Conservation (phyloP, 495 filamentous ascomycete species). For the Sphaerosporella brunnea region DNA sequence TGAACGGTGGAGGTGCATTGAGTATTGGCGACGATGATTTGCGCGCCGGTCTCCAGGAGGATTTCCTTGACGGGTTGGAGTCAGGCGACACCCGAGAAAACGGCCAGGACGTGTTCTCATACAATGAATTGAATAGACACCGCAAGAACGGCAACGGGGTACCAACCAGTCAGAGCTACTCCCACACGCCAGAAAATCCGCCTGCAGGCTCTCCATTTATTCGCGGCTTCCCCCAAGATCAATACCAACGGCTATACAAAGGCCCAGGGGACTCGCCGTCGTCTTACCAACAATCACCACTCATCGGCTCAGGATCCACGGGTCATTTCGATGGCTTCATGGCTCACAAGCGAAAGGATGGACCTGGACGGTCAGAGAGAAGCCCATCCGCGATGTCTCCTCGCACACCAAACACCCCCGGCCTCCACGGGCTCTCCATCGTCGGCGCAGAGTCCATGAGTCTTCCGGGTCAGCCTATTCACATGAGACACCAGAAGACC, state of each 20-base stretch:
- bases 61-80: conserved; percentile 11
- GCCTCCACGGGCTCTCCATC: conserved; percentile 38
- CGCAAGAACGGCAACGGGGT: not conserved
- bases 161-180: conserved; percentile 36
- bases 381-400: conserved; percentile 24
- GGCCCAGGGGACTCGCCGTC: conserved; percentile 23
- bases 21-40: conserved; percentile 22
- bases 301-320: conserved; percentile 23
- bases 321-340: conserved; percentile 22
- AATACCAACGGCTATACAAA: conserved; percentile 39
- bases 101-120: conserved; percentile 9
- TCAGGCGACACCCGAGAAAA: conserved; percentile 12
- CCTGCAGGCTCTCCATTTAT: conserved; percentile 55
- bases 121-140: conserved; percentile 13
- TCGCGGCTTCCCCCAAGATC: conserved; percentile 26
- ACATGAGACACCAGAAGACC: conserved; percentile 40
- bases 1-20: conserved; percentile 14
- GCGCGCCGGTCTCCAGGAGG: conserved; percentile 14
- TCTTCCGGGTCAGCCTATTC: conserved; percentile 46
- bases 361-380: conserved; percentile 20
- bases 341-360: conserved; percentile 19
- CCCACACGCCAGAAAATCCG: conserved; percentile 49
- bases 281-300: conserved; percentile 24
- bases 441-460: conserved; percentile 47
- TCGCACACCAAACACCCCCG: conserved; percentile 30